Percentiles rank a stretch among this genome's conserved stretches.
Conservation (phyloP, 2,329 filamentous ascomycete species). For the Magnaporthiopsis rhizophila region DNA sequence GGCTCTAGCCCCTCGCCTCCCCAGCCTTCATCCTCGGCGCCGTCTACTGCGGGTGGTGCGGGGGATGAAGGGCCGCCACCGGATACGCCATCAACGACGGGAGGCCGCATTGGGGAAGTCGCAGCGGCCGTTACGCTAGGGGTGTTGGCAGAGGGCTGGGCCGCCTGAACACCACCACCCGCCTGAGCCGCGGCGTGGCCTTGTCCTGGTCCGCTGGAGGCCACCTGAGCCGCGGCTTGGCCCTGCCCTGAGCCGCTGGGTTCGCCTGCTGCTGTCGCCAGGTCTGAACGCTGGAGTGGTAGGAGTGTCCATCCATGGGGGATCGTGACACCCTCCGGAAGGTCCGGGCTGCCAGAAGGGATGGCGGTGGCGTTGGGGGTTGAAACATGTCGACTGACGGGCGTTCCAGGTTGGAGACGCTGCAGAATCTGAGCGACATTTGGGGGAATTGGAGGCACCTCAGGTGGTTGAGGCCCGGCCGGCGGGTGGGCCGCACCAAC, state of each 20-base stretch:
- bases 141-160: neutral
- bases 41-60: neutral
- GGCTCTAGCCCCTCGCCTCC: neutral
- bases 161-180: neutral
- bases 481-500: neutral
- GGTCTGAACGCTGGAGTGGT: conserved; percentile 48
- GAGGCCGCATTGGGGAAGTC: neutral
- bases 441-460: conserved; percentile 11
- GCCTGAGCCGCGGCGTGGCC: neutral
- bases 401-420: conserved; percentile 30
- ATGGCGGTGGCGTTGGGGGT: conserved; percentile 40
- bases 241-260: neutral
- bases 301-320: conserved; percentile 58
- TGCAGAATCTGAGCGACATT: conserved; percentile 14
- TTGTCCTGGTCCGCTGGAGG: neutral
- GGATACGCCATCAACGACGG: neutral
- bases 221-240: neutral
- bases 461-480: conserved; percentile 7
- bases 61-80: neutral
- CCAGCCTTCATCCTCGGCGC: neutral
- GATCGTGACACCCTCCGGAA: conserved; percentile 56
- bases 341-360: conserved; percentile 50
- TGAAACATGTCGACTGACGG: conserved; percentile 38
- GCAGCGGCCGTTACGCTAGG: neutral
- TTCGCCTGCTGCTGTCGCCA: neutral